Base-by-base conservation (phyloP, 2,329 filamentous ascomycete species). In the Davidsoniella neocaledoniae region DNA sequence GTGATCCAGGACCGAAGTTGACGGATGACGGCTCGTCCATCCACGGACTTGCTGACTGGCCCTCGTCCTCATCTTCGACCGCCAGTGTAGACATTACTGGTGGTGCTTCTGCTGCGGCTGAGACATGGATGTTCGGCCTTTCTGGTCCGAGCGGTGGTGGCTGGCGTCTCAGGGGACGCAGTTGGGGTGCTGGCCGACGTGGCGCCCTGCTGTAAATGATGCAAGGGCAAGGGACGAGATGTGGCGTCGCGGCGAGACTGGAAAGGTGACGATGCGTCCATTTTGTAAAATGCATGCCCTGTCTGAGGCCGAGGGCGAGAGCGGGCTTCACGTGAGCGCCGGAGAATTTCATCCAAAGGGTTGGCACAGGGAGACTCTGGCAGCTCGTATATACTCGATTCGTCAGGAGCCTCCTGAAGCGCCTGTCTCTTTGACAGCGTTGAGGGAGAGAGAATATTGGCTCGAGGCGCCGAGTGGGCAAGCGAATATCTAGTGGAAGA, bases 1-100 rank as follows among this genome's bases (percentile, higher is more conserved):
- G 45, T n/a, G 45, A 45, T 19, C 45, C 42, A 40, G 33, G 26
- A 23, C 46, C 50, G 44, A 52, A 46, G 44, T 49, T 48, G 41
- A 52, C 42, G 25, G 45, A 48, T 40, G 50, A 52, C 23, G 50
- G 50, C 43, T 53, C 51, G 23, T 45, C 38, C 51, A 53, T 53
- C 51, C 51, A 53, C 39, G 51, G 51, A 29, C 51, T 53, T 16
- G 49, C 5, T n/a, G 23, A 8, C 36, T 33, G 29, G 29, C 29
- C 12, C 21, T 23, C 21, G 21, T 23, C 21, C 21, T 23, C 21
- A 5, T 23, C 21, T 5, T 23, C n/a, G 44, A 26, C 21, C 33
- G 25, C 33, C n/a, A 36, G 25, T 23, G 21, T 23, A 23, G 21
- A 23, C 21, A 23, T 23, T 23, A 23, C 21, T 23, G 21, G 21